Evolutionary conservation across 2,329 filamentous ascomycete species (phyloP).

Genomic region (Exophiala sideris): DNA sequence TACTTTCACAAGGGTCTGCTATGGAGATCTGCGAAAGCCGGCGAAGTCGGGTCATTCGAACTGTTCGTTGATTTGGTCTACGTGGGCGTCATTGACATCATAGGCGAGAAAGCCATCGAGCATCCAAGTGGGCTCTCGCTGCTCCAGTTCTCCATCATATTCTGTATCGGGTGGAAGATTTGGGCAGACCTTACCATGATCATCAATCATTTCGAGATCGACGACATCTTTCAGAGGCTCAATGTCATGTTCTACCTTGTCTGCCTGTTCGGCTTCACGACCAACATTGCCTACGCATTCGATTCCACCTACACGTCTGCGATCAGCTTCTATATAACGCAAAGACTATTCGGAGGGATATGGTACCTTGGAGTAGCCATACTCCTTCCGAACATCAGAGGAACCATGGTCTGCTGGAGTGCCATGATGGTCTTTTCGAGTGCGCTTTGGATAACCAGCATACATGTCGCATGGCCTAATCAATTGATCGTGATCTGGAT

Average conservation of each 20-base stretch:
- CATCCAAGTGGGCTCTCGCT: constrained; percentile 54
- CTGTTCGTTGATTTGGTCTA: constrained; percentile 64
- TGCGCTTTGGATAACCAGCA: constrained; percentile 59
- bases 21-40: constrained; percentile 57
- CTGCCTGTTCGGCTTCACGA: constrained; percentile 61
- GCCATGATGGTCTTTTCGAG: constrained; percentile 47
- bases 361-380: constrained; percentile 33
- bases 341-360: constrained; percentile 52
- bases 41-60: constrained; percentile 61
- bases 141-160: constrained; percentile 58
- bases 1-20: constrained; percentile 65
- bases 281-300: constrained; percentile 43
- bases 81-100: constrained; percentile 62
- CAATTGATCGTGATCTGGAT: constrained; percentile 56
- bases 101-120: constrained; percentile 60
- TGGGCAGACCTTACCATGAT: constrained; percentile 37
- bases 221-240: constrained; percentile 58
- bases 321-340: constrained; percentile 59
- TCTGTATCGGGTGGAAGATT: constrained; percentile 45
- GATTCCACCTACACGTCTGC: constrained; percentile 57
- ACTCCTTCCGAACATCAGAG: constrained; percentile 55
- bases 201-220: constrained; percentile 61
- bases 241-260: constrained; percentile 60
- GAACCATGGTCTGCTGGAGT: constrained; percentile 52
- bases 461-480: constrained; percentile 54